phyloP scores from a whole-genome alignment of 2,329 filamentous ascomycete species.

The Claviceps paspali region DNA sequence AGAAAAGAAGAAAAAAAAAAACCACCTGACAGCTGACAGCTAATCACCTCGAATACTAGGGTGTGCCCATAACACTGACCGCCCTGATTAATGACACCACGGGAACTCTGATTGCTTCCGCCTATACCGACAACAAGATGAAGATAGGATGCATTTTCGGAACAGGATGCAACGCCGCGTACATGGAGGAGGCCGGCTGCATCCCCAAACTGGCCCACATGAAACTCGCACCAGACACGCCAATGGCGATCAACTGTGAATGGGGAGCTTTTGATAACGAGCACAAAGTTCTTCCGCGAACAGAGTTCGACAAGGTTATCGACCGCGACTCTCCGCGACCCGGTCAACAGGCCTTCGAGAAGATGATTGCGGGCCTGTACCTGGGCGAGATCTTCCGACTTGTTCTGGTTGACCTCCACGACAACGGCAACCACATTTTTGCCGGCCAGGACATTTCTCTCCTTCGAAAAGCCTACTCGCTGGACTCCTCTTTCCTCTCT shows the following conservation, averaged over 20 bases:
- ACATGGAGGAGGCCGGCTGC: slow-evolving; percentile 85
- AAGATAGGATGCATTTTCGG: slow-evolving; percentile 97
- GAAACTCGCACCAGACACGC: slow-evolving; percentile 69
- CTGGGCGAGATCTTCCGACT: slow-evolving; percentile 90
- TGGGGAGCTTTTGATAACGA: slow-evolving; percentile 96
- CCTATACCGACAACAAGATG: slow-evolving; percentile 88
- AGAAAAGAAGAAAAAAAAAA: too few relatives aligned
- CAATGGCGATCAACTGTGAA: slow-evolving; percentile 95
- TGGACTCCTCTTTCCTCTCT: slow-evolving; percentile 89
- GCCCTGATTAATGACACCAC: slow-evolving; percentile 97
- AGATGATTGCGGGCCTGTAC: slow-evolving; percentile 94
- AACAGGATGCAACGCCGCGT: slow-evolving; percentile 94
- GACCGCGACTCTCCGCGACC: slow-evolving; percentile 86
- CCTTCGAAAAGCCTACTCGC: slow-evolving; percentile 71
- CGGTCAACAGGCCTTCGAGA: slow-evolving; percentile 90
- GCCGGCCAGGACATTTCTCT: slow-evolving; percentile 64
- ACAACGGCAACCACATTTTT: slow-evolving; percentile 68
- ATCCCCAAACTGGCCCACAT: slow-evolving; percentile 89
- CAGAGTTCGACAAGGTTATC: slow-evolving; percentile 72
- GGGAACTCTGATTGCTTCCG: slow-evolving; percentile 87
- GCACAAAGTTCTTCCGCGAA: slow-evolving; percentile 71
- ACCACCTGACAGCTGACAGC: too few relatives aligned
- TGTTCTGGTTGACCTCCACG: slow-evolving; percentile 70
- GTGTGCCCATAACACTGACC: slow-evolving; percentile 80
- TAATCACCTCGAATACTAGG: slow-evolving; percentile 27